phyloP scores from a whole-genome alignment of 2,329 filamentous ascomycete species.

The Talaromyces marneffei region DNA sequence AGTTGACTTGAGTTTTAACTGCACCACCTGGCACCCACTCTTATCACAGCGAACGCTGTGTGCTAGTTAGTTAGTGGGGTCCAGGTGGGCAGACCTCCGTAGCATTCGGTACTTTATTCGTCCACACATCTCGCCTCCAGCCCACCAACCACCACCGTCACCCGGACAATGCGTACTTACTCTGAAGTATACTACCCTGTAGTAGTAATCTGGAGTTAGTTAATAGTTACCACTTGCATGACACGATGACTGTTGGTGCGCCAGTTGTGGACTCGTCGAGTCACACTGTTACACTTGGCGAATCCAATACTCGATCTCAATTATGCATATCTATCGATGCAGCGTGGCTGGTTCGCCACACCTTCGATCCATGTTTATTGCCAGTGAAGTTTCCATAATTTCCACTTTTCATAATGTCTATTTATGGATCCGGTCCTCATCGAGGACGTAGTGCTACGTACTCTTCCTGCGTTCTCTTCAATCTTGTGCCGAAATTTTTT shows the following conservation, averaged over 20 bases:
- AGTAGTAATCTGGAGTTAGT: too few relatives aligned
- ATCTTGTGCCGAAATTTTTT: too few relatives aligned
- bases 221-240: too few relatives aligned
- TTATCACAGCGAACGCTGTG: too few relatives aligned
- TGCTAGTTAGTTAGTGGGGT: neutral
- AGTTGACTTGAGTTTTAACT: too few relatives aligned
- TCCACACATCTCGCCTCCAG: neutral
- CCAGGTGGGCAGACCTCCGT: neutral
- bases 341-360: neutral
- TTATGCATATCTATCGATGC: neutral
- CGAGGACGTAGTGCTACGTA: neutral
- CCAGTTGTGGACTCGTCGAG: neutral
- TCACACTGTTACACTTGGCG: neutral
- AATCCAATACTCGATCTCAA: neutral
- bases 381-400: neutral
- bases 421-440: neutral
- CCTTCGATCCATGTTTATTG: neutral
- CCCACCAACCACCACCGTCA: neutral
- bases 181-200: too few relatives aligned
- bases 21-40: too few relatives aligned
- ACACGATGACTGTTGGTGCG: neutral
- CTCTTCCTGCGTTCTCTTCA: neutral
- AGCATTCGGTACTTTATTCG: neutral
- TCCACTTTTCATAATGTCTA: neutral
- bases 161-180: conserved; percentile 1